Evolutionary conservation across 2,329 filamentous ascomycete genomes (phyloP).

Genomic region (Colletotrichum siamense): DNA sequence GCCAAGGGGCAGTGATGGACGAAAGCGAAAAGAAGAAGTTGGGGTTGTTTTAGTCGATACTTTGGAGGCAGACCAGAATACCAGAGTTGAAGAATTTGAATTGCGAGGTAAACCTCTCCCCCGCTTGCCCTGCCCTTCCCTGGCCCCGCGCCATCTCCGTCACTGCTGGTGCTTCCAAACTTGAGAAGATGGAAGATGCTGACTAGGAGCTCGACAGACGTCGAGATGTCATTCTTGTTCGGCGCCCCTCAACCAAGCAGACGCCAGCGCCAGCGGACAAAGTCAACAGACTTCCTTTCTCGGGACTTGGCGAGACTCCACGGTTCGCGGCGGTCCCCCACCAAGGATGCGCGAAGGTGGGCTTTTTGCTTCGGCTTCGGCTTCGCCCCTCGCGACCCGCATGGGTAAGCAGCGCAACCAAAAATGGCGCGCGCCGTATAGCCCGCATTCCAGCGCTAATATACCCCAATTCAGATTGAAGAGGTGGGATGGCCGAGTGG

Average conservation of each 20-base stretch:
- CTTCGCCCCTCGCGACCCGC: not conserved
- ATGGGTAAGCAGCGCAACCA: not conserved
- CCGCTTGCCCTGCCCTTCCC: not conserved
- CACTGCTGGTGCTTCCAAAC: not conserved
- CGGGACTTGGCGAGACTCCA: not conserved
- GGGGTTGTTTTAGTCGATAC: not conserved
- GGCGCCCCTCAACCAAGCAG: not conserved
- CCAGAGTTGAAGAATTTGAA: not conserved
- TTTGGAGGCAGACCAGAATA: not conserved
- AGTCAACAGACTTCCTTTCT: not conserved
- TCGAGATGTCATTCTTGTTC: not conserved
- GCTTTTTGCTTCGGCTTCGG: not conserved
- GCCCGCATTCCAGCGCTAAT: fast-evolving
- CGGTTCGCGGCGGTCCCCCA: not conserved
- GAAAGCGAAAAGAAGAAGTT: conserved; percentile 57
- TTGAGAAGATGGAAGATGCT: not conserved
- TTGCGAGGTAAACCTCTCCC: not conserved
- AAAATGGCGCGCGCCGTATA: not conserved
- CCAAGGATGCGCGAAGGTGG: not conserved
- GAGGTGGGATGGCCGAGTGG: conserved; percentile 21
- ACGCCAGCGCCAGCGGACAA: not conserved
- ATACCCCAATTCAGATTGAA: not conserved
- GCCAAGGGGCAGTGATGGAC: conserved; percentile 68
- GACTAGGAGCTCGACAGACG: not conserved
- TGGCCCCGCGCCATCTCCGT: not conserved